Conservation (phyloP, 768 basidiomycete genomes). For the Termitomyces sp. region DNA sequence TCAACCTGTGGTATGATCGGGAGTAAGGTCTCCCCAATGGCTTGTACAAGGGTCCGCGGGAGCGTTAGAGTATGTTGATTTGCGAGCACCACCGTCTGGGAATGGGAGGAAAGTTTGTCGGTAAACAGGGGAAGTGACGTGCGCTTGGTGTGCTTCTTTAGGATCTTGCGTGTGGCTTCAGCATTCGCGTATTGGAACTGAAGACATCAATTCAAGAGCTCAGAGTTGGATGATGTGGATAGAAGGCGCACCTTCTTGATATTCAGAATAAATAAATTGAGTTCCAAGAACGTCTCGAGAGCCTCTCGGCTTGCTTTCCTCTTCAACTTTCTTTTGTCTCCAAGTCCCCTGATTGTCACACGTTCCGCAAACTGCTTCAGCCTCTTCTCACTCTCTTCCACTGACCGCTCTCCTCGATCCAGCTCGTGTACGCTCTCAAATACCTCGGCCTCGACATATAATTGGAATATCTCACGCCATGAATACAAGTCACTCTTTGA, state of each 20-base stretch:
- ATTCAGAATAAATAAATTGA: conserved; percentile 77
- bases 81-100: conserved; percentile 14
- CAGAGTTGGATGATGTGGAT: background rate
- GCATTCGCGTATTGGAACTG: conserved; percentile 81
- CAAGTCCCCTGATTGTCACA: conserved; percentile 50
- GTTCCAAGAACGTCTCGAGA: conserved; percentile 62
- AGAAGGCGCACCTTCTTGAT: conserved; percentile 59
- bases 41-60: conserved; percentile 59
- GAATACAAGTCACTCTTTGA: conserved; percentile 65
- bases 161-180: conserved; percentile 87
- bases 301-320: conserved; percentile 51
- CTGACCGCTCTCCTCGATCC: conserved; percentile 57
- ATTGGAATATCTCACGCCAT: conserved; percentile 86
- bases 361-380: conserved; percentile 58
- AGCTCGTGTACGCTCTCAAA: conserved; percentile 72
- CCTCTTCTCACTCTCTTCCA: conserved; percentile 65
- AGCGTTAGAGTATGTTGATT: conserved; percentile 14
- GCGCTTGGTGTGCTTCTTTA: conserved; percentile 92
- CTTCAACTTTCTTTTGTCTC: conserved; percentile 47
- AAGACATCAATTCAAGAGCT: background rate
- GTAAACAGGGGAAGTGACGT: conserved; percentile 69
- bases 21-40: conserved; percentile 74
- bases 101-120: conserved; percentile 10
- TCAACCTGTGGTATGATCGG: conserved; percentile 77
- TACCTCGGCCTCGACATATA: conserved; percentile 82